These are phyloP conservation scores for Backusella mclennaniae DNA, from an alignment of 192 early-diverging fungal species.

Conservation along the genomic window DNA sequence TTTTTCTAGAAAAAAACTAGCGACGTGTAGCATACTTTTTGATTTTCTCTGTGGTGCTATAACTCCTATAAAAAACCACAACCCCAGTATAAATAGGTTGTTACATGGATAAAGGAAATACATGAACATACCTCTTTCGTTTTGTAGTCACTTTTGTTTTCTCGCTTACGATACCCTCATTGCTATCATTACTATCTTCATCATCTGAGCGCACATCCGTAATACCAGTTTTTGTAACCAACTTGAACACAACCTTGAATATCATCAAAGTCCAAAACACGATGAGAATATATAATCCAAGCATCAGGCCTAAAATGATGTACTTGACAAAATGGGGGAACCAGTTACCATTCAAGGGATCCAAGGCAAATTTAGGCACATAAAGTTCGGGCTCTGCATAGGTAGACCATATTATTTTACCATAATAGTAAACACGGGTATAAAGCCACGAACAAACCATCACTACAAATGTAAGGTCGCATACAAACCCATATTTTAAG, in stretches of 20 bases:
- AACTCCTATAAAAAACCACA: background rate
- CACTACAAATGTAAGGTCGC: constrained; percentile 61
- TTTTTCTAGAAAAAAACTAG: background rate
- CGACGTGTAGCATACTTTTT: background rate
- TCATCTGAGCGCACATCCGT: constrained; percentile 69
- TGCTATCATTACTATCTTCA: constrained; percentile 42
- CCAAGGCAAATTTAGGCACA: constrained; percentile 36
- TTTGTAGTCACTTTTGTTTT: background rate
- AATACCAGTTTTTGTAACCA: constrained; percentile 50
- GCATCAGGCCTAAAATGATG: constrained; percentile 41
- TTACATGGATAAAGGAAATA: background rate
- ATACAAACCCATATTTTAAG: constrained; percentile 46
- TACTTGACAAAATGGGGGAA: constrained; percentile 42
- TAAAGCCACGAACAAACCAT: constrained; percentile 73
- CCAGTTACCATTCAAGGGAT: constrained; percentile 49
- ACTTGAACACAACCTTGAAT: constrained; percentile 58
- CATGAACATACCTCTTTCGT: background rate
- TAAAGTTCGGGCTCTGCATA: constrained; percentile 53
- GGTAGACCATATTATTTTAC: constrained; percentile 57
- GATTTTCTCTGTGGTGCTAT: background rate
- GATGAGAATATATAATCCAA: constrained; percentile 55
- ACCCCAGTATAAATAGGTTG: background rate
- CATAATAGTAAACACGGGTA: constrained; percentile 72
- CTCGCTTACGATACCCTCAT: background rate
- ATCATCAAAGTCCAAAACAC: constrained; percentile 69